These are phyloP conservation scores for Martensiomyces pterosporus DNA, from an alignment of 192 early-diverging fungal species.

Conservation along the genomic window DNA sequence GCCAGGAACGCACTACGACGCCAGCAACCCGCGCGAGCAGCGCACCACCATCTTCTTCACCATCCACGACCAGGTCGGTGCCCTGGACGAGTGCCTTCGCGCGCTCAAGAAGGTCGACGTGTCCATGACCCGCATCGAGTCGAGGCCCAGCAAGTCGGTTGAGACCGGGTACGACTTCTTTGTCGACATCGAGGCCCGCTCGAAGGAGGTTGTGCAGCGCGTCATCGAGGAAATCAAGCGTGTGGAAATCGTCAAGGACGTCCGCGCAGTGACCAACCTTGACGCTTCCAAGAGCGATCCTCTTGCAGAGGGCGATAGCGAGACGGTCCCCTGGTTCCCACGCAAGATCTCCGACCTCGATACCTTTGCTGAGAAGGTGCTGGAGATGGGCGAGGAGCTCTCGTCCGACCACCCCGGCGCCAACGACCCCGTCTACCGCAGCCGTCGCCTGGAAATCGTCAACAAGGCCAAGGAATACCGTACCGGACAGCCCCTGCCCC, in stretches of 20 bases:
- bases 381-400: constrained; percentile 88
- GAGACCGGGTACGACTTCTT: constrained; percentile 91
- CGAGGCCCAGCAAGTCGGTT: constrained; percentile 75
- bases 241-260: constrained; percentile 61
- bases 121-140: constrained; percentile 93
- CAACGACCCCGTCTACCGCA: constrained; percentile 78
- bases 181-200: constrained; percentile 77
- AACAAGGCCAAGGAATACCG: constrained; percentile 74
- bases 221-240: constrained; percentile 61
- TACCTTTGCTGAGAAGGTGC: constrained; percentile 84
- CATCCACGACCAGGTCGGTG: constrained; percentile 79
- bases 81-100: constrained; percentile 75
- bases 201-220: constrained; percentile 55
- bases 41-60: constrained; percentile 71
- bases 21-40: constrained; percentile 22
- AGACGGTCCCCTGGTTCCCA: constrained; percentile 85
- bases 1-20: constrained; percentile 26
- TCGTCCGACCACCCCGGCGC: constrained; percentile 93
- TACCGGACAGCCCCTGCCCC: constrained; percentile 72
- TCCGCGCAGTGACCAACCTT: constrained; percentile 43
- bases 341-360: constrained; percentile 90
- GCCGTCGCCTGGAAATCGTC: constrained; percentile 78
- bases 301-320: no score
- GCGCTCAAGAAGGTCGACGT: constrained; percentile 67
- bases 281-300: constrained; percentile 1